phyloP scores from a whole-genome alignment of 495 filamentous ascomycete genomes.

The Aspergillus baeticus region DNA sequence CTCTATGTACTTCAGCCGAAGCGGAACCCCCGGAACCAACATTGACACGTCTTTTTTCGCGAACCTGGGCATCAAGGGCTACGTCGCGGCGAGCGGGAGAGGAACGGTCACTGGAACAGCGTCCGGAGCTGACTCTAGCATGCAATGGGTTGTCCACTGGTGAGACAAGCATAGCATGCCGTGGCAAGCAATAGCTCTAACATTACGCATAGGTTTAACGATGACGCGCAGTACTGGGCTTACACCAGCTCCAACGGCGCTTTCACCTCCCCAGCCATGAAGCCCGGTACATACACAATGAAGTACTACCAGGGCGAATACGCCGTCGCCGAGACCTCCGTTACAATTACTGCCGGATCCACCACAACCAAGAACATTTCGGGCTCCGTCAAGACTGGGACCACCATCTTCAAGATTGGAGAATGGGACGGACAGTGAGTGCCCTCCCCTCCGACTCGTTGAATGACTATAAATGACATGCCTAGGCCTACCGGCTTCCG shows the following conservation, averaged over 20 bases:
- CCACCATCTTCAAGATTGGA: slow-evolving; percentile 62
- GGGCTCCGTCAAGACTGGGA: slow-evolving; percentile 41
- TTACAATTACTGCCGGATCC: slow-evolving; percentile 54
- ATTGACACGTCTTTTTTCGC: slow-evolving; percentile 61
- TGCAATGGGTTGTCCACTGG: slow-evolving; percentile 60
- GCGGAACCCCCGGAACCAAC: slow-evolving; percentile 49
- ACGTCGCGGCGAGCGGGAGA: slow-evolving; percentile 49
- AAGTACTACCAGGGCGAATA: slow-evolving; percentile 65
- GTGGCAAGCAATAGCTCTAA: too few relatives aligned
- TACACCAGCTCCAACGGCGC: slow-evolving; percentile 49
- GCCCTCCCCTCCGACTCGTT: not conserved
- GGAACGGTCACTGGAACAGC: slow-evolving; percentile 61
- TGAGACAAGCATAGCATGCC: too few relatives aligned
- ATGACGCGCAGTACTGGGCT: slow-evolving; percentile 62
- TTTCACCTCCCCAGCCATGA: slow-evolving; percentile 66
- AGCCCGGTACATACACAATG: slow-evolving; percentile 66
- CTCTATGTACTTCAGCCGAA: slow-evolving; percentile 58
- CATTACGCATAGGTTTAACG: slow-evolving; percentile 51
- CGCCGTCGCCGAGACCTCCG: slow-evolving; percentile 50
- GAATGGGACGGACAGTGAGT: slow-evolving; percentile 56
- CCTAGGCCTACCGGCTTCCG: slow-evolving; percentile 59
- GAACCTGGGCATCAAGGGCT: slow-evolving; percentile 55
- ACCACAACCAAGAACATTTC: slow-evolving; percentile 54
- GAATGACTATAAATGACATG: too few relatives aligned
- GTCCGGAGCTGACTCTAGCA: slow-evolving; percentile 48